A percentile compares a stretch with the other conserved stretches of the same genome.
Evolutionary conservation across 164 flowering plant species (phyloP).

Genomic region (Amborella trichopoda): DNA sequence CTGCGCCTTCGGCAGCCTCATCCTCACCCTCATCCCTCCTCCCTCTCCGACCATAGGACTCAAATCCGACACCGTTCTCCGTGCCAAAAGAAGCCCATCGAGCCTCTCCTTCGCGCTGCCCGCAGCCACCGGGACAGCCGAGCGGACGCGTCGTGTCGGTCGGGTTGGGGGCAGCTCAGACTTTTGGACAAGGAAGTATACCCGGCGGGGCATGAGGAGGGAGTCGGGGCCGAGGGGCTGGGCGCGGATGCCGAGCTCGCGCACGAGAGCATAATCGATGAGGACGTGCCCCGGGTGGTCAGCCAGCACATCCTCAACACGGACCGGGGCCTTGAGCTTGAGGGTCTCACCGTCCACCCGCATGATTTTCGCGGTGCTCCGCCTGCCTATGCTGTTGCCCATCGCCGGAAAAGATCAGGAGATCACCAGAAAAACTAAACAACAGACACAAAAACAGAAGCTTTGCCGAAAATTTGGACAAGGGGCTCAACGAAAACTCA

Average conservation of each 20-base stretch:
- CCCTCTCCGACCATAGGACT: conserved; percentile 5
- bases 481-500: too few species aligned
- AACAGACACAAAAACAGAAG: too few species aligned
- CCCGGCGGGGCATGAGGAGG: conserved; percentile 25
- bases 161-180: conserved; percentile 21
- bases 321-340: conserved; percentile 34
- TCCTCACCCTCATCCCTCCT: conserved; percentile 16
- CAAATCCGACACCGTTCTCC: conserved; percentile 31
- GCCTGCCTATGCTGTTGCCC: conserved; percentile 44
- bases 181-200: conserved; percentile 39
- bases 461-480: too few species aligned
- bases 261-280: conserved; percentile 35
- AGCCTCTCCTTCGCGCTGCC: conserved; percentile 49
- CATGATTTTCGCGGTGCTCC: conserved; percentile 38
- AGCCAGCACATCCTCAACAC: conserved; percentile 22
- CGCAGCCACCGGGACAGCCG: conserved; percentile 16
- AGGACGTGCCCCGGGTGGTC: conserved; percentile 37
- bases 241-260: conserved; percentile 37
- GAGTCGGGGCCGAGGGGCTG: conserved; percentile 32
- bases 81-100: conserved; percentile 34
- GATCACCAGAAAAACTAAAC: too few species aligned
- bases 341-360: conserved; percentile 35
- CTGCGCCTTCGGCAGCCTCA: conserved; percentile 62
- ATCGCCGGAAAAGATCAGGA: too few species aligned
- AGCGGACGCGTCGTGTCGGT: conserved; percentile 1